Evolutionary conservation across 1,284 basidiomycete species (phyloP).

Genomic region (Apiotrichum brassicae): DNA sequence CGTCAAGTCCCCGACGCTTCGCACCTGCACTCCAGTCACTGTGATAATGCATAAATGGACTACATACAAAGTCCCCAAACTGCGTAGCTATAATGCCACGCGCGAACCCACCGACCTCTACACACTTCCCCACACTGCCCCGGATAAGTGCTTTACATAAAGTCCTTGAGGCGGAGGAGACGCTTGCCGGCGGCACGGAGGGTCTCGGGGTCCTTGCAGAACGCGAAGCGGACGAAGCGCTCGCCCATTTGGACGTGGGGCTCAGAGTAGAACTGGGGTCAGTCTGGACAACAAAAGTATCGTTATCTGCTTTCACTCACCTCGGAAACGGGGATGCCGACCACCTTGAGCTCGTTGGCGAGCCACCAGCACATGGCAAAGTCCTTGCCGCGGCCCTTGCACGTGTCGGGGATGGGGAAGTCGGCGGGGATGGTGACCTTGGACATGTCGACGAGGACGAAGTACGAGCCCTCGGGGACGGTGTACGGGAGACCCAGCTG

Average conservation of each 20-base stretch:
- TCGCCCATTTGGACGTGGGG: conserved; percentile 80
- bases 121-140: too few species aligned
- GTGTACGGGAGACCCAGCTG: conserved; percentile 79
- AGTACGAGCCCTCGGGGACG: conserved; percentile 81
- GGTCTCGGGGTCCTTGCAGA: conserved; percentile 86
- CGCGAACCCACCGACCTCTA: too few species aligned
- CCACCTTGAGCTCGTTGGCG: conserved; percentile 78
- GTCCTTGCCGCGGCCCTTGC: conserved; percentile 75
- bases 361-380: conserved; percentile 91
- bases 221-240: conserved; percentile 78
- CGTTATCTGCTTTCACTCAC: conserved; percentile 3
- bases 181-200: conserved; percentile 70
- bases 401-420: conserved; percentile 70
- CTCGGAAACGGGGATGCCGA: conserved; percentile 88
- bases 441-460: conserved; percentile 82
- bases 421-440: conserved; percentile 71
- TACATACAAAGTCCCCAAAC: too few species aligned
- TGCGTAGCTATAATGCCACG: too few species aligned
- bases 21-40: too few species aligned
- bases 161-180: conserved; percentile 66
- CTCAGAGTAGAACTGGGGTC: conserved; percentile 72
- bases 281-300: too few species aligned
- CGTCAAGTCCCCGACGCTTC: too few species aligned
- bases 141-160: conserved; percentile 30
- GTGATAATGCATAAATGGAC: too few species aligned